These are phyloP conservation scores for Colletotrichum sp. DNA, from an alignment of 2,329 filamentous ascomycete species.

Conservation along the genomic window DNA sequence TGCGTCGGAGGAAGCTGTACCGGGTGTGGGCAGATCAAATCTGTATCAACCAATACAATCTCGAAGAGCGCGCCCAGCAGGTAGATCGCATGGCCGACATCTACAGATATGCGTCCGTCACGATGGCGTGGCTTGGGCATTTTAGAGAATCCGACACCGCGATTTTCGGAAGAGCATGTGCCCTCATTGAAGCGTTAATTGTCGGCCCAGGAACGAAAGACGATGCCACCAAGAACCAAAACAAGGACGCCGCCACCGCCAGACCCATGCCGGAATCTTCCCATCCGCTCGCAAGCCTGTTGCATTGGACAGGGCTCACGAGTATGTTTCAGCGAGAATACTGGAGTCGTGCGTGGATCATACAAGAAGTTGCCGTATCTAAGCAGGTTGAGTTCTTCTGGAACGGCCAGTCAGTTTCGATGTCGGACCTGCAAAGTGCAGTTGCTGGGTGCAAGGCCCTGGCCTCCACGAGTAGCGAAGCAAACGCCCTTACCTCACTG, in stretches of 20 bases:
- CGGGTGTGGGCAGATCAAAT: not conserved
- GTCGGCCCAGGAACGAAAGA: rapidly evolving
- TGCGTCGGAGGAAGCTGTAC: not conserved
- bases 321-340: not conserved
- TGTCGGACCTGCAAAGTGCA: not conserved
- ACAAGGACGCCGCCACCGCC: not conserved
- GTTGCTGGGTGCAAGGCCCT: not conserved
- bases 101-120: not conserved
- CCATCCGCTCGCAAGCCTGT: not conserved
- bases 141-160: not conserved
- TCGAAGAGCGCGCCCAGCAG: not conserved
- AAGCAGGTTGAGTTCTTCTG: not conserved
- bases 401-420: not conserved
- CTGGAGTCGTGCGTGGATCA: not conserved
- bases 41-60: not conserved
- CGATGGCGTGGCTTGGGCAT: not conserved
- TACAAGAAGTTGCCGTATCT: not conserved
- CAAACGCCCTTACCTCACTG: not conserved
- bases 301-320: not conserved
- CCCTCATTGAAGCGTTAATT: not conserved
- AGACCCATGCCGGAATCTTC: not conserved
- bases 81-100: not conserved
- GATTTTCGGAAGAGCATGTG: not conserved
- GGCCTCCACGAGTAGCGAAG: not conserved
- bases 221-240: no score